Evolutionary conservation across 1,284 basidiomycete genomes (phyloP), one percentile per base, ranked within the genome.

Genomic region (Naganishia albida): DNA sequence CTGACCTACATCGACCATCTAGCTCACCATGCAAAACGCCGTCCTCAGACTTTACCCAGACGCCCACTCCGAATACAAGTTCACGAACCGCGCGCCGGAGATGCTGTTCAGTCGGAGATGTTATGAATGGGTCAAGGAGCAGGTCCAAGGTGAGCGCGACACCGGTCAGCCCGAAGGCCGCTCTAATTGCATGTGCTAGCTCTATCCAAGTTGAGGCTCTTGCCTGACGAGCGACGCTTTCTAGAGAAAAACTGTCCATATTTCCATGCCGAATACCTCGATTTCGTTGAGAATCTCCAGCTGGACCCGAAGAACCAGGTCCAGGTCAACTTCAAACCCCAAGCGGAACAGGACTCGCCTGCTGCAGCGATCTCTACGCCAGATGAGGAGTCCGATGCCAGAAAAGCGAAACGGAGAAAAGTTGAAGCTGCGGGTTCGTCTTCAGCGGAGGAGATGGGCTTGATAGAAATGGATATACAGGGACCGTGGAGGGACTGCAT

Each of bases 21-120:
- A 96, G 91, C 82, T 98, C 59, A 93, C 94, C 0, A 99, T 98
- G 95, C 95, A 98, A 80, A 91, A 96, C 78, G 93, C 93, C 0
- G 87, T 98, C 13, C 75, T 89, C 64, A 83, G 85, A n/a, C 86
- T 89, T 72, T 96, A 93, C 72, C 88, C 89, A 2, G 78, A 85
- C 62, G 83, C 86, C 0, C 73, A 83, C 18, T 87, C 81, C 62
- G 77, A 86, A 12, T 92, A 94, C 80, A 84, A 83, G 51, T 98
- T 98, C 79, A 94, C 88, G 1, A 93, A 97, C 77, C 87, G 95
- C 55, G 85, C 88, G 68, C 82, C 82, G 48, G 79, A 85, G 43
- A 87, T 87, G 70, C 80, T 83, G 26, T 98, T 98, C 81, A 86
- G 87, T 43, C 83, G 84, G 38, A 78, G 82, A 70, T 87, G 86